Percentiles rank a stretch among this genome's conserved stretches.
Conservation (phyloP, 2,329 filamentous ascomycete genomes). For the Beauveria scarabaeidicola region DNA sequence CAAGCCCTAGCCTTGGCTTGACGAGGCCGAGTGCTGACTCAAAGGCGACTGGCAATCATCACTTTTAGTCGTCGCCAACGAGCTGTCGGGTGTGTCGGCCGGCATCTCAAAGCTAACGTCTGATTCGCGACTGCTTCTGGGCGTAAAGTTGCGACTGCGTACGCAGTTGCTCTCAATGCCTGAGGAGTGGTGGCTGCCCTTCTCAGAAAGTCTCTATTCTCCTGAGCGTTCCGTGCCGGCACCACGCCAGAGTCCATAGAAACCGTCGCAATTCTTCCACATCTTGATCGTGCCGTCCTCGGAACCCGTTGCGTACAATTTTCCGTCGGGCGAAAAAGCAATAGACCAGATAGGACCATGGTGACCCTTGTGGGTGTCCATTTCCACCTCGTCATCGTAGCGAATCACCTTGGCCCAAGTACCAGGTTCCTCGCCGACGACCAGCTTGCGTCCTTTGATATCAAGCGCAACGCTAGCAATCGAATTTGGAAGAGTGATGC, state of each 20-base stretch:
- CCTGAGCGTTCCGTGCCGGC: slow-evolving; percentile 31
- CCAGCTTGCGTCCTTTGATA: slow-evolving; percentile 68
- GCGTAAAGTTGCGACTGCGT: slow-evolving; percentile 8
- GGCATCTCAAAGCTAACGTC: slow-evolving; percentile 9
- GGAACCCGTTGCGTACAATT: slow-evolving; percentile 90
- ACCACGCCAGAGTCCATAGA: slow-evolving; percentile 55
- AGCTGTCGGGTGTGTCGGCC: slow-evolving; percentile 7
- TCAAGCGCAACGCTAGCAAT: slow-evolving; percentile 88
- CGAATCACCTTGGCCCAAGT: slow-evolving; percentile 96
- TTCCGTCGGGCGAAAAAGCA: slow-evolving; percentile 89
- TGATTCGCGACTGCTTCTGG: slow-evolving; percentile 7
- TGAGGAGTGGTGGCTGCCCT: neutral
- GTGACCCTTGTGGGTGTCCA: slow-evolving; percentile 93
- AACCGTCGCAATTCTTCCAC: slow-evolving; percentile 62
- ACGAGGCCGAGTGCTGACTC: slow-evolving; percentile 3
- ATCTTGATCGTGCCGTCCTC: slow-evolving; percentile 98
- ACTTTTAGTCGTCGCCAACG: slow-evolving; percentile 7
- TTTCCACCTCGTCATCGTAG: slow-evolving; percentile 72
- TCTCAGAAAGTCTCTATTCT: slow-evolving; percentile 26
- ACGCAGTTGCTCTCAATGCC: neutral
- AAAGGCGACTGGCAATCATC: slow-evolving; percentile 6
- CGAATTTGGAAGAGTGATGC: slow-evolving; percentile 69
- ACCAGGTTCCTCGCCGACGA: slow-evolving; percentile 84
- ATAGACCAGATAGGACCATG: slow-evolving; percentile 97
- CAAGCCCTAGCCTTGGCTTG: neutral